Evolutionary conservation across 495 filamentous ascomycete genomes (phyloP).

Genomic region (Achaetomiella virescens): DNA sequence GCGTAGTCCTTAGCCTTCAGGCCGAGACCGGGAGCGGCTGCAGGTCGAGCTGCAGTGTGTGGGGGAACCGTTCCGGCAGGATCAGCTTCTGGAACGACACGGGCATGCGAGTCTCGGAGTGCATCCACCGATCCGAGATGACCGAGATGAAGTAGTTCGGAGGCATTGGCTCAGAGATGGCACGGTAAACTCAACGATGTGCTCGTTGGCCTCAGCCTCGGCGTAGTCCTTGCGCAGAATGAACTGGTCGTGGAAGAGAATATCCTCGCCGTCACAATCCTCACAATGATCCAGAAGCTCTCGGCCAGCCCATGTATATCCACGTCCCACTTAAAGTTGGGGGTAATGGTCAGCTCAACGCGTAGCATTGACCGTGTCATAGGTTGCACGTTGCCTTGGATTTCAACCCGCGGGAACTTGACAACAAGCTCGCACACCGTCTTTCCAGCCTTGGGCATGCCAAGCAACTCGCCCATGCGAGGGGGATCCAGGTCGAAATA

Average conservation of each 20-base stretch:
- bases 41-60: constrained; percentile 83
- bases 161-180: constrained; percentile 97
- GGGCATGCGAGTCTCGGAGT: constrained; percentile 87
- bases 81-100: constrained; percentile 93
- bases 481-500: constrained; percentile 97
- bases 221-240: constrained; percentile 84
- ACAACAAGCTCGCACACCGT: constrained; percentile 77
- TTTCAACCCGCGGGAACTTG: constrained; percentile 88
- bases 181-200: constrained; percentile 95
- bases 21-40: constrained; percentile 85
- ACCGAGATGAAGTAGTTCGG: constrained; percentile 97
- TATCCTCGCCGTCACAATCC: constrained; percentile 95
- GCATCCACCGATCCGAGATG: constrained; percentile 95
- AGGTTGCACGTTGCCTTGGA: constrained; percentile 88
- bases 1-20: constrained; percentile 80
- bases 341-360: constrained; percentile 85
- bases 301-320: constrained; percentile 79
- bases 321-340: constrained; percentile 96
- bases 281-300: constrained; percentile 97
- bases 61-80: constrained; percentile 91
- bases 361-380: constrained; percentile 95
- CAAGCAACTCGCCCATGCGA: constrained; percentile 92
- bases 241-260: constrained; percentile 94
- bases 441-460: constrained; percentile 83
- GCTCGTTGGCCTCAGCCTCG: constrained; percentile 72